phyloP scores from a whole-genome alignment of 164 flowering plant species.

The grape (Vitis vinifera) region ASM3070453v1 NC_081812.1:12400001-12400500 shows the following conservation, averaged over 20 bases:
- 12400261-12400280: slow-evolving; percentile 8
- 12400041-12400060: background rate
- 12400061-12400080: background rate
- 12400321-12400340: slow-evolving; percentile 71
- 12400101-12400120: background rate
- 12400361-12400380: slow-evolving; percentile 55
- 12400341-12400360: slow-evolving; percentile 52
- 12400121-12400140: background rate
- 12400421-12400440: slow-evolving; percentile 66
- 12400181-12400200: slow-evolving; percentile 54
- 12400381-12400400: slow-evolving; percentile 56
- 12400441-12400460: slow-evolving; percentile 71
- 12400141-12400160: background rate
- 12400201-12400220: slow-evolving; percentile 18
- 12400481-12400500: background rate
- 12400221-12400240: slow-evolving; percentile 16
- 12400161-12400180: slow-evolving; percentile 55
- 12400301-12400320: slow-evolving; percentile 60
- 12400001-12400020: background rate
- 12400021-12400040: background rate
- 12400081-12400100: background rate
- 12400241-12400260: slow-evolving; percentile 27
- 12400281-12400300: slow-evolving; percentile 32
- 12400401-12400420: slow-evolving; percentile 53
- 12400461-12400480: slow-evolving; percentile 65